Evolutionary conservation across 2,329 filamentous ascomycete species (phyloP), one percentile per base, ranked within the genome.

Genomic region (Trichoderma atroviride): DNA sequence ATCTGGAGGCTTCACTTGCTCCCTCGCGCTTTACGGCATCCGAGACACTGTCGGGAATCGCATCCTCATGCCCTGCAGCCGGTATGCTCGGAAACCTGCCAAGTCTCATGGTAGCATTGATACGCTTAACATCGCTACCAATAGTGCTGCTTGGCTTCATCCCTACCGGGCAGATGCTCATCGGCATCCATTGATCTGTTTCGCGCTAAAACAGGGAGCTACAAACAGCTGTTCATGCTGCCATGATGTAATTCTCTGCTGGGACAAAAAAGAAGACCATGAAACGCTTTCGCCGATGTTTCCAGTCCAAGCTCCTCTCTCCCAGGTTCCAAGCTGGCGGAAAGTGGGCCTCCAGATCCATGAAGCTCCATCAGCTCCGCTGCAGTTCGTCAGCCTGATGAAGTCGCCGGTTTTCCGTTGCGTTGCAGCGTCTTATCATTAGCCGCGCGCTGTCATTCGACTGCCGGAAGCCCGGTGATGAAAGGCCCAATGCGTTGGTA

Each of bases 171-270:
- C 47, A 24, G 47, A 50, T 11, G 22, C 10, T n/a, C 53, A 5
- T 43, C 22, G 31, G 35, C n/a, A 43, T 43, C 40, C 40, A n/a
- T 59, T 27, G 11, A 35, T 35, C 33, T 40, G 35, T 59, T 43
- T 59, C 33, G 35, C 57, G 35, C 57, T 59, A 40, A 59, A 43
- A 29, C 22, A 29, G 11, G 35, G 57, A 59, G 57, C 24, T n/a
- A 24, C 22, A 19, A 14, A 24, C 22, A 27, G 22, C 35, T 24
- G 5, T 59, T 27, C 35, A 40, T 40, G 56, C 35, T 59, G 35
- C 35, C 22, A 67, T 67, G 63, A 67, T 67, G 63, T 67, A 67
- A 67, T 67, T 24, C 29, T 29, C 33, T n/a, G 60, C 43, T 50
- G 13, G n/a, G 4, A 3, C 24, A 10, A 11, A 33, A 57, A 57